Conservation (phyloP, 108 stramenopile genomes). For the Discostella stelligeroides region DNA sequence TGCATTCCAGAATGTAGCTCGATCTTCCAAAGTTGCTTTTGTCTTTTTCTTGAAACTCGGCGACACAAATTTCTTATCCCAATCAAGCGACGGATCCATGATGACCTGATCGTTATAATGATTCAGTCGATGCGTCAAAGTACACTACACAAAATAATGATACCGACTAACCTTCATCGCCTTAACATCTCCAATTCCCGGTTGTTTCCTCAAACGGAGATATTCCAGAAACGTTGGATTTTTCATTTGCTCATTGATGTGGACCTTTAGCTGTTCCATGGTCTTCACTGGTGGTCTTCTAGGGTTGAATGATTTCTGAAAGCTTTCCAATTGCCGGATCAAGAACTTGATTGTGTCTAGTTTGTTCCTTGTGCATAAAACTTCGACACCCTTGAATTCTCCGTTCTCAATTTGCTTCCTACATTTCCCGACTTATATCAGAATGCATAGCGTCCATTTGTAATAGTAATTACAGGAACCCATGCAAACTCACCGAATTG, state of each 20-base stretch:
- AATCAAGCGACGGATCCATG: constrained; percentile 21
- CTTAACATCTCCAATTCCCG: constrained; percentile 34
- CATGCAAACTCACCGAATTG: constrained; percentile 1
- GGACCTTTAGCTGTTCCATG: constrained; percentile 25
- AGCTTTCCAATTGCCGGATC: constrained; percentile 27
- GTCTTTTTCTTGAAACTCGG: constrained; percentile 19
- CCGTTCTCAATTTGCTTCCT: constrained; percentile 18
- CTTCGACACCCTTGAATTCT: constrained; percentile 19
- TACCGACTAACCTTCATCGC: constrained; percentile 25
- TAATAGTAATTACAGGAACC: background rate
- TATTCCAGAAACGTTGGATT: constrained; percentile 34
- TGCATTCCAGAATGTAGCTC: constrained; percentile 8
- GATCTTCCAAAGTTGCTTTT: constrained; percentile 25
- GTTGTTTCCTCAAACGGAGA: constrained; percentile 8
- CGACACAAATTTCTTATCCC: constrained; percentile 35
- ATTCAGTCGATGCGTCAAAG: no score
- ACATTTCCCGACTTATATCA: no score
- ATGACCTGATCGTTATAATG: background rate
- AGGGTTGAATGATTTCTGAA: constrained; percentile 22
- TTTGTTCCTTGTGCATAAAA: constrained; percentile 23
- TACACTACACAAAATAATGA: no score
- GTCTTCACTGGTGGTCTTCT: constrained; percentile 3
- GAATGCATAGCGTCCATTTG: no score
- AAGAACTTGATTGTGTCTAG: constrained; percentile 23
- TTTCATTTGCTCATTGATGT: constrained; percentile 35